Evolutionary conservation across 805 yeast genomes (phyloP).

Genomic region (Debaryomyces castellii): DNA sequence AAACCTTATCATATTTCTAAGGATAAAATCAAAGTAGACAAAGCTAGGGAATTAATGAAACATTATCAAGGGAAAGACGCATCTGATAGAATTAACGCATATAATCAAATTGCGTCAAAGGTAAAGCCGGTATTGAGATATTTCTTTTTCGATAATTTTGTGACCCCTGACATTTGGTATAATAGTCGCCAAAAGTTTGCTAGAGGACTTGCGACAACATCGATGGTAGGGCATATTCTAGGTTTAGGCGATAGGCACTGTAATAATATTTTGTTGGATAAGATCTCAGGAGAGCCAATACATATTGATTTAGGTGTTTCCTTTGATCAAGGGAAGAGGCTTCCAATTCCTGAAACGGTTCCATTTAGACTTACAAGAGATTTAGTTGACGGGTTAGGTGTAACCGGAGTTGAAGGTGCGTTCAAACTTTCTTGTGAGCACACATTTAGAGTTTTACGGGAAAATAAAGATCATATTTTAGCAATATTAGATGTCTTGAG

Average conservation of each 20-base stretch:
- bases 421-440: constrained; percentile 74
- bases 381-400: constrained; percentile 85
- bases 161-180: constrained; percentile 75
- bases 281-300: constrained; percentile 82
- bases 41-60: constrained; percentile 67
- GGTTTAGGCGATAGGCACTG: constrained; percentile 97
- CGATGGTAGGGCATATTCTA: constrained; percentile 82
- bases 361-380: constrained; percentile 92
- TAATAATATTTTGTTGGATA: constrained; percentile 83
- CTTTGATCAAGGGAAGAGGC: constrained; percentile 85
- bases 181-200: constrained; percentile 61
- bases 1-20: constrained; percentile 54
- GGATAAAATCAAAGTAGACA: constrained; percentile 48
- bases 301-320: constrained; percentile 97
- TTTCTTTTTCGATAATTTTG: constrained; percentile 69
- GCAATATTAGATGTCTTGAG: constrained; percentile 81
- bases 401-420: constrained; percentile 78
- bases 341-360: constrained; percentile 88
- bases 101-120: constrained; percentile 44
- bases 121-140: constrained; percentile 67
- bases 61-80: constrained; percentile 48
- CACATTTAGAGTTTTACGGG: constrained; percentile 64
- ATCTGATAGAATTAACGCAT: constrained; percentile 45
- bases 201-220: constrained; percentile 77
- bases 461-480: constrained; percentile 65